Conservation (phyloP, 2,329 filamentous ascomycete species). For the Arthroderma sp. region DNA sequence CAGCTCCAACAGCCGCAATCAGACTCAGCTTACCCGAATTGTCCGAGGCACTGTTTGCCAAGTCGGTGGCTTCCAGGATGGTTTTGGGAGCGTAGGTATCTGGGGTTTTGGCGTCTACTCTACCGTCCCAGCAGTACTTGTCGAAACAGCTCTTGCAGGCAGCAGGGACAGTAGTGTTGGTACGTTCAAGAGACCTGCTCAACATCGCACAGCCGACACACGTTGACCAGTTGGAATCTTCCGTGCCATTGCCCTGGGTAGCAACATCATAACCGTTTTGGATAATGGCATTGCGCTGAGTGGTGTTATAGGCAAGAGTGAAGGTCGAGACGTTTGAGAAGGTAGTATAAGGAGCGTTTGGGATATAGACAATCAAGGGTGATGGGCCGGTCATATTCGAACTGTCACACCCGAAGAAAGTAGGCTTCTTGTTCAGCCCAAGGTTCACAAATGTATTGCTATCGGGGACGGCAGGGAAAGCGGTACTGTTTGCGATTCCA, state of each 20-base stretch:
- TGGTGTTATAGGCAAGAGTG: slow-evolving; percentile 48
- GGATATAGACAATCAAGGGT: slow-evolving; percentile 75
- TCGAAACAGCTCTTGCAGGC: slow-evolving; percentile 65
- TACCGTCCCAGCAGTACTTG: slow-evolving; percentile 91
- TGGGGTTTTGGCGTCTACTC: slow-evolving; percentile 29
- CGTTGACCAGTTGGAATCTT: slow-evolving; percentile 60
- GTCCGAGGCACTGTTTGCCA: slow-evolving; percentile 3
- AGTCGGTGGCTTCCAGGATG: neutral
- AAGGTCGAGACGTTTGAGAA: slow-evolving; percentile 72
- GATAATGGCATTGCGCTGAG: slow-evolving; percentile 65
- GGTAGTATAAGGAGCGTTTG: slow-evolving; percentile 68
- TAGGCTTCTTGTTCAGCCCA: slow-evolving; percentile 58
- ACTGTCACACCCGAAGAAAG: slow-evolving; percentile 67
- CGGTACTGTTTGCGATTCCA: slow-evolving; percentile 50
- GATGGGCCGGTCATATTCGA: slow-evolving; percentile 44
- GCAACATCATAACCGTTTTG: slow-evolving; percentile 73
- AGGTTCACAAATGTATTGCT: slow-evolving; percentile 67
- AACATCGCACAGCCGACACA: slow-evolving; percentile 86
- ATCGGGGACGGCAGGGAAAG: slow-evolving; percentile 60
- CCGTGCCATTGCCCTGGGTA: slow-evolving; percentile 68
- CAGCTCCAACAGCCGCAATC: neutral
- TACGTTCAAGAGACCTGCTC: slow-evolving; percentile 59
- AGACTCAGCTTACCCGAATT: slow-evolving; percentile 6
- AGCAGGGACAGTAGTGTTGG: slow-evolving; percentile 52
- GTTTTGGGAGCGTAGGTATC: slow-evolving; percentile 31